These are phyloP conservation scores for Lonicera japonica DNA, from an alignment of 129 eudicot genomes.

Conservation along the genomic window DNA sequence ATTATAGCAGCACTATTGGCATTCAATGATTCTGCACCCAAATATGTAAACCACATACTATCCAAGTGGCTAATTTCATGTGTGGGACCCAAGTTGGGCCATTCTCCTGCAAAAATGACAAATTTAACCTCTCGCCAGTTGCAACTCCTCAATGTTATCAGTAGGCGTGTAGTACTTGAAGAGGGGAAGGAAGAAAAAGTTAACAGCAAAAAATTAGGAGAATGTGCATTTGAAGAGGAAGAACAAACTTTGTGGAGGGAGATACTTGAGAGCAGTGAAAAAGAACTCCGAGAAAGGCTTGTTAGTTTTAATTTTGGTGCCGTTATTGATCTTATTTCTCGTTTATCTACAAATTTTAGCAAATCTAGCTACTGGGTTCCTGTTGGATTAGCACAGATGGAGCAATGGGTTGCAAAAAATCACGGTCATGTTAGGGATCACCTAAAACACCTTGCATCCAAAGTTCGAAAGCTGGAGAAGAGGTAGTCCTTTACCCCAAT, in stretches of 20 bases:
- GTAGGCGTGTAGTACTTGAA: slow-evolving; percentile 48
- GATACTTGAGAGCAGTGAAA: slow-evolving; percentile 51
- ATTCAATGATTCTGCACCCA: slow-evolving; percentile 45
- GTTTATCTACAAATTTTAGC: slow-evolving; percentile 13
- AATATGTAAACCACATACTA: slow-evolving; percentile 44
- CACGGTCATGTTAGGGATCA: slow-evolving; percentile 20
- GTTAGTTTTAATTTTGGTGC: slow-evolving; percentile 48
- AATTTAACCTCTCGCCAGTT: slow-evolving; percentile 57
- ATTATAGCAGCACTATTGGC: slow-evolving; percentile 57
- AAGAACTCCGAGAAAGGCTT: slow-evolving; percentile 66
- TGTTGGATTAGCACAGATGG: slow-evolving; percentile 61
- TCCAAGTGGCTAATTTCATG: slow-evolving; percentile 47
- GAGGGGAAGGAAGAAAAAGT: slow-evolving; percentile 23
- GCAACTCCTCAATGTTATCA: slow-evolving; percentile 62
- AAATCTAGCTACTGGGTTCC: slow-evolving; percentile 39
- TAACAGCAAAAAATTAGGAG: slow-evolving; percentile 19
- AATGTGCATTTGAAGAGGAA: slow-evolving; percentile 26
- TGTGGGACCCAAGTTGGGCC: slow-evolving; percentile 28
- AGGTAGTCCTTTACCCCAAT: slow-evolving; percentile 59
- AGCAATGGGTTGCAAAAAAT: slow-evolving; percentile 50
- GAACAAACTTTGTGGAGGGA: slow-evolving; percentile 34
- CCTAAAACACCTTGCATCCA: slow-evolving; percentile 40
- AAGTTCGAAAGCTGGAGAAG: slow-evolving; percentile 43
- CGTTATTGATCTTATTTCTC: slow-evolving; percentile 13
- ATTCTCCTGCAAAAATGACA: slow-evolving; percentile 20